Percentiles rank a stretch among this genome's conserved stretches.
These are phyloP conservation scores for Aspergillus sp. DNA, from an alignment of 2,329 filamentous ascomycete genomes.

Conservation along the genomic window DNA sequence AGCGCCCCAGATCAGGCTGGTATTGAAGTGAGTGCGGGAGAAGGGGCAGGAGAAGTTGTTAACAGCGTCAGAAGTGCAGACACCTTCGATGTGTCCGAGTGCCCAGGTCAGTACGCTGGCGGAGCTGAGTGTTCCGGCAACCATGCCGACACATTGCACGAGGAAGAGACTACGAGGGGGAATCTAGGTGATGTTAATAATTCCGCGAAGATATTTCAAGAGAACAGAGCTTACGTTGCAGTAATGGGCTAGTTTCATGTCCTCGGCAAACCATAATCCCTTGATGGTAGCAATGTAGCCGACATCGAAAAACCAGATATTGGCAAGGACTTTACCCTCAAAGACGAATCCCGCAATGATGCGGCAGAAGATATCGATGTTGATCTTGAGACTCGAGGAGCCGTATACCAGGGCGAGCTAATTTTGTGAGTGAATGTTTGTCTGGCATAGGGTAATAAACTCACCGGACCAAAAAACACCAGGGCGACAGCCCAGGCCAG, in stretches of 20 bases:
- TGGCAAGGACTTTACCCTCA: slow-evolving; percentile 32
- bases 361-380: slow-evolving; percentile 29
- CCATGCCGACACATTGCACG: slow-evolving; percentile 49
- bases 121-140: slow-evolving; percentile 46
- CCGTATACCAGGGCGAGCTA: slow-evolving; percentile 27
- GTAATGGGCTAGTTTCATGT: slow-evolving; percentile 30
- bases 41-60: slow-evolving; percentile 58
- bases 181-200: slow-evolving; percentile 20
- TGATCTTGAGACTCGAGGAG: slow-evolving; percentile 27
- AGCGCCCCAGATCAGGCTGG: slow-evolving; percentile 68
- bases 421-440: neutral
- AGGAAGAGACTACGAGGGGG: slow-evolving; percentile 49
- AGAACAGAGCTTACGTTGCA: slow-evolving; percentile 13
- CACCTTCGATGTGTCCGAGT: slow-evolving; percentile 41
- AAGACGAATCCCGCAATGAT: slow-evolving; percentile 32
- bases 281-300: slow-evolving; percentile 29
- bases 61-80: slow-evolving; percentile 55
- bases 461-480: slow-evolving; percentile 24
- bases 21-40: slow-evolving; percentile 61
- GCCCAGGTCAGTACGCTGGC: slow-evolving; percentile 48
- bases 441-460: neutral
- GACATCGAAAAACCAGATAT: slow-evolving; percentile 29
- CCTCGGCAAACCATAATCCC: slow-evolving; percentile 26
- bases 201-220: slow-evolving; percentile 21
- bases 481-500: slow-evolving; percentile 22